Evolutionary conservation across 768 basidiomycete species (phyloP), one percentile per base, ranked within the genome.

Genomic region (Phaffia australis): DNA sequence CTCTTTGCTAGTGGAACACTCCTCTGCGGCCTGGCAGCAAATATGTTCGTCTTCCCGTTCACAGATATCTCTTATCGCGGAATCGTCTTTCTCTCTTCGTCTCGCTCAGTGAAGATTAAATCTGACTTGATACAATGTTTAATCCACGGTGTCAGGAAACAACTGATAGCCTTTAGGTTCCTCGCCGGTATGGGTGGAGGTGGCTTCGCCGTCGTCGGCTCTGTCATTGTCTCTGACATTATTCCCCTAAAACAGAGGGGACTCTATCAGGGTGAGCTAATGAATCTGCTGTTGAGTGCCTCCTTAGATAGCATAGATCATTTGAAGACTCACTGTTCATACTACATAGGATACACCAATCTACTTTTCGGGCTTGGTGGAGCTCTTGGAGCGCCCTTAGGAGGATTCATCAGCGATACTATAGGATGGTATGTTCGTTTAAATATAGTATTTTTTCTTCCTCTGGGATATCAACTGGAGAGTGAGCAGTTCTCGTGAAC

Each of bases 191-290:
- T 89, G 84, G 91, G 89, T 64, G 89, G 91, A 54, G 74, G 73
- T 65, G 91, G 89, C 76, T 87, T 69, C 18, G 67, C 62, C 27
- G 67, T 69, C 49, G 55, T 56, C 8, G 49, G 50, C 19, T 52
- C 50, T n/a, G 61, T 69, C 15, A 60, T 69, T n/a, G 57, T 69
- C 16, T 48, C 42, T 2, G 93, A 98, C 78, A 79, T 95, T 27
- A 86, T 97, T 66, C 89, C 91, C 18, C 76, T 97, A 72, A 86
- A 87, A 74, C 85, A 89, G 69, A 82, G 93, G 62, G 93, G 90
- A 1, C 77, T 94, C 11, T 94, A 91, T 73, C 94, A 98, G 75
- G 92, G 92, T 63, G 2, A 8, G 7, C 54, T 54, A 8, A 54
- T 54, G n/a, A 54, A 5, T n/a, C 18, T 16, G 8, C 8, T 54